Percentiles rank a stretch among this genome's conserved stretches.
phyloP scores from a whole-genome alignment of 306 rosid genomes.

The Carpinus fangiana region DNA sequence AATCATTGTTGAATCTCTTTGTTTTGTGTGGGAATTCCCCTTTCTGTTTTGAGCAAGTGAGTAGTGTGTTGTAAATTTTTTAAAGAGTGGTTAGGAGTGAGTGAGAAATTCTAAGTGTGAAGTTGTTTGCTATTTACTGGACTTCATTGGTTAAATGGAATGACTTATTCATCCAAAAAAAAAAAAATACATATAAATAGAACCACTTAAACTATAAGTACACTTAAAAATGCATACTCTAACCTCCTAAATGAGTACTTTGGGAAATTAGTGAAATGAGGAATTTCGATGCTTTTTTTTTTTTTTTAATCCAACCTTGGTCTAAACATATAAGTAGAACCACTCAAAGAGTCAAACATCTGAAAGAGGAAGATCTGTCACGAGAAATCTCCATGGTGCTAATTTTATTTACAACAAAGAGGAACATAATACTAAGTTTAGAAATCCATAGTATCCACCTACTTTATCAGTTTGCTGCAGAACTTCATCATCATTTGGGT shows the following conservation, averaged over 20 bases:
- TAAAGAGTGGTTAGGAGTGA: no score
- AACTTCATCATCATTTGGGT: constrained; percentile 78
- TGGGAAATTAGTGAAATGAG: not conserved
- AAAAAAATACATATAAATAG: no score
- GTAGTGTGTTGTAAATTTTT: no score
- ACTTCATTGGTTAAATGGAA: no score
- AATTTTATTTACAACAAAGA: not conserved
- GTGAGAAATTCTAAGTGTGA: no score
- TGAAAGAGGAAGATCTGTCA: not conserved
- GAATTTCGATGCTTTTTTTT: not conserved
- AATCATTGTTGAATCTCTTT: no score
- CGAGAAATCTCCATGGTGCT: constrained; percentile 10
- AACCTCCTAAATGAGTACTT: not conserved
- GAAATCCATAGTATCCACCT: constrained; percentile 28
- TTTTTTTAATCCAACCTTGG: not conserved
- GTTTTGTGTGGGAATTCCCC: no score
- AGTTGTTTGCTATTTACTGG: no score
- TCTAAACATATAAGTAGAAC: not conserved
- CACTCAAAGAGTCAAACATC: not conserved
- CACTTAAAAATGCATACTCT: not conserved
- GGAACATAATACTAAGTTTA: constrained; percentile 13
- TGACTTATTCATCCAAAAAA: no score
- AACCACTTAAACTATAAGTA: no score
- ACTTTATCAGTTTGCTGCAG: constrained; percentile 86
- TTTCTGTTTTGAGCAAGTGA: no score